A percentile compares a stretch with the other conserved stretches of the same genome.
phyloP scores from a whole-genome alignment of 148 eudicot species.

The Chenopodium album region DNA sequence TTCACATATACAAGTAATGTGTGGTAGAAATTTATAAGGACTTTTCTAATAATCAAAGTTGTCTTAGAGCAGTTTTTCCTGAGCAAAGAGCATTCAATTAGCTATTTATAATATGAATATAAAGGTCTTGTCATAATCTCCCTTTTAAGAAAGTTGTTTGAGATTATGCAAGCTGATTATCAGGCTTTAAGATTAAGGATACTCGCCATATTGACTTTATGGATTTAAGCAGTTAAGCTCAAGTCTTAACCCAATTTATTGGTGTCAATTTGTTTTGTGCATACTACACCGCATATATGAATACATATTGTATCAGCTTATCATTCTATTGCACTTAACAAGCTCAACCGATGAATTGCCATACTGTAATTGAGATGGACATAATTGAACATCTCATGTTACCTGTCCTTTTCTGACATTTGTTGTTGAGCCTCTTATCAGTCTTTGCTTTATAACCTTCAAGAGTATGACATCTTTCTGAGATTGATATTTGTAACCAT shows the following conservation, averaged over 20 bases:
- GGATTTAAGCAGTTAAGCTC: not conserved
- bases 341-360: not conserved
- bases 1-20: conserved; percentile 84
- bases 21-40: conserved; percentile 1
- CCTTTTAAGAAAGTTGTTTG: not conserved
- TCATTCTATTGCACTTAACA: not conserved
- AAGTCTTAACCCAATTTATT: not conserved
- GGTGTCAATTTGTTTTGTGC: not conserved
- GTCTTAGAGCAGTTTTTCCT: not conserved
- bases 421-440: not conserved
- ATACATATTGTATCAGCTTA: not conserved
- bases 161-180: not conserved
- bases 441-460: not conserved
- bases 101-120: not conserved
- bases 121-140: not conserved
- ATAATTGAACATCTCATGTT: not conserved
- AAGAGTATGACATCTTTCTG: not conserved
- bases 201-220: not conserved
- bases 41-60: not conserved
- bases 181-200: not conserved
- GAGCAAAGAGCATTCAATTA: conserved; percentile 2
- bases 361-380: not conserved
- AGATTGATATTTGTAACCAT: not conserved
- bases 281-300: not conserved
- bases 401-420: not conserved